phyloP scores from a whole-genome alignment of 371 early-diverging fungal genomes.

The Rhizopus arrhizus region DNA sequence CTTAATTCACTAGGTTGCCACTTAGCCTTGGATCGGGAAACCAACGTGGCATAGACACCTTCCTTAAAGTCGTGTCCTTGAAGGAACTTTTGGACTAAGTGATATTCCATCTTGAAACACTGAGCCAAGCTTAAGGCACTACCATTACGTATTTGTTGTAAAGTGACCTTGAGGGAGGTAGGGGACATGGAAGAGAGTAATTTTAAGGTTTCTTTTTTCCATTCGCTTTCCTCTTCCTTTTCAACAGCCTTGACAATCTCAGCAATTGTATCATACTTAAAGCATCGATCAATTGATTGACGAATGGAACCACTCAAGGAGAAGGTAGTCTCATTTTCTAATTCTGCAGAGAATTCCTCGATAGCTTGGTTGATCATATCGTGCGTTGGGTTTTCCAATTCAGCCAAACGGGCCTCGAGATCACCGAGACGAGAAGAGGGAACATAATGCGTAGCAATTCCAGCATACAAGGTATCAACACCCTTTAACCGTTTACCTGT shows the following conservation, averaged over 20 bases:
- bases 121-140: conserved; percentile 68
- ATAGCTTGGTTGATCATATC: conserved; percentile 88
- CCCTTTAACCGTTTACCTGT: conserved; percentile 86
- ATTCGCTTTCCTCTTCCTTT: conserved; percentile 63
- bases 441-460: conserved; percentile 95
- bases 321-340: conserved; percentile 26
- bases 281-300: conserved; percentile 84
- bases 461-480: conserved; percentile 83
- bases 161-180: conserved; percentile 87
- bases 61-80: conserved; percentile 83
- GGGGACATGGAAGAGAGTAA: conserved; percentile 78
- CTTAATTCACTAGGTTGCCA: conserved; percentile 77
- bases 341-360: conserved; percentile 87
- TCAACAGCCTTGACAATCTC: conserved; percentile 82
- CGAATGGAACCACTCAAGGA: conserved; percentile 69
- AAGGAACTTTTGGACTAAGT: conserved; percentile 78
- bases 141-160: conserved; percentile 81
- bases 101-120: conserved; percentile 88
- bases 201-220: conserved; percentile 72
- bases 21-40: conserved; percentile 65
- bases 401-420: conserved; percentile 82
- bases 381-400: conserved; percentile 76
- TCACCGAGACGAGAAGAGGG: conserved; percentile 84
- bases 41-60: conserved; percentile 82
- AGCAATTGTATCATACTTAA: conserved; percentile 79